Conservation (phyloP, 31 red algal species). For the Pterothamnion heteromorphum region DNA sequence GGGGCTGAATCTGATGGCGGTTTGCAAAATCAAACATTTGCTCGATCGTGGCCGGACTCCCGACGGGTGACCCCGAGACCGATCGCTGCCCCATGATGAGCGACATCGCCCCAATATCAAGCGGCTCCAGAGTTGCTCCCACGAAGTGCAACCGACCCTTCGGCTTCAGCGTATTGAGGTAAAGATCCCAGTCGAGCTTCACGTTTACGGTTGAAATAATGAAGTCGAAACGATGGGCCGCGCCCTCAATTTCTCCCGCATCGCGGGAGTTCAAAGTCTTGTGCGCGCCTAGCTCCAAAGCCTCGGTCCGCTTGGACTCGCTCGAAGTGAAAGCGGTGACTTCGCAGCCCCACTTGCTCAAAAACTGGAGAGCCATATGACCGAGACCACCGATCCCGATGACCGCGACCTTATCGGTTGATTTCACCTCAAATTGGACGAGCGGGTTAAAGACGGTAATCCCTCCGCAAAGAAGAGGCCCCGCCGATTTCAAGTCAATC, state of each 20-base stretch:
- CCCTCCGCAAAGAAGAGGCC: conserved; percentile 63
- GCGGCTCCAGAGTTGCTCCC: no score
- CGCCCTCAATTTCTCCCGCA: conserved; percentile 38
- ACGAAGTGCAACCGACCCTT: background rate
- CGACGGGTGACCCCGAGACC: background rate
- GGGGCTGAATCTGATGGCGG: background rate
- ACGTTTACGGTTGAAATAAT: conserved; percentile 50
- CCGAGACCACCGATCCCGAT: conserved; percentile 61
- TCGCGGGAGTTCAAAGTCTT: conserved; percentile 47
- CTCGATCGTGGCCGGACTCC: background rate
- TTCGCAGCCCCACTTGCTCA: conserved; percentile 56
- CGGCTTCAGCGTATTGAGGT: background rate
- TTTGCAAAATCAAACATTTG: background rate
- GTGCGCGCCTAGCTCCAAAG: conserved; percentile 50
- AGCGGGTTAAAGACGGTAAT: conserved; percentile 58
- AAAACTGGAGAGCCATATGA: conserved; percentile 58
- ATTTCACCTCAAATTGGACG: conserved; percentile 47
- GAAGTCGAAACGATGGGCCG: conserved; percentile 47
- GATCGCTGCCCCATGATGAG: background rate
- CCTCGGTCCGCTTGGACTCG: conserved; percentile 44
- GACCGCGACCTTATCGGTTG: conserved; percentile 45
- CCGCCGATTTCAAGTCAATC: conserved; percentile 35
- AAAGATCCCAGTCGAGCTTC: background rate
- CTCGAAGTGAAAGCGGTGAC: conserved; percentile 50
- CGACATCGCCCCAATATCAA: no score